Percentiles rank a stretch among this genome's conserved stretches.
These are phyloP conservation scores for Stephania yunnanensis DNA, from an alignment of 164 flowering plant genomes.

Conservation along the genomic window DNA sequence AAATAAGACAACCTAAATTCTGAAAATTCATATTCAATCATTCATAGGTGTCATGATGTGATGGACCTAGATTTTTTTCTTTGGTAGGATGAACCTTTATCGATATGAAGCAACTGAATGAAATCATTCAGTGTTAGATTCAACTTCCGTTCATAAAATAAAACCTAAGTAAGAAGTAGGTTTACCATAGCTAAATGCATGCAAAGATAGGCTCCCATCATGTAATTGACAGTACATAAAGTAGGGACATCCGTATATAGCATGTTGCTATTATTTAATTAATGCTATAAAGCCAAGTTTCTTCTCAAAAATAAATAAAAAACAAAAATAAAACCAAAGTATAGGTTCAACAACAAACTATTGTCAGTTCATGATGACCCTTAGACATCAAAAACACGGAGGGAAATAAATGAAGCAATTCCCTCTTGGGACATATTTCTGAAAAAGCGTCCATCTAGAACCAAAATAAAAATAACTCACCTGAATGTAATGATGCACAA, in stretches of 20 bases:
- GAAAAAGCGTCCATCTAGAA: not conserved
- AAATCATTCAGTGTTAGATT: not conserved
- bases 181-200: not conserved
- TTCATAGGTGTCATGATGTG: not conserved
- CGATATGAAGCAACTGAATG: not conserved
- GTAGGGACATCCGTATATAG: too few relatives aligned
- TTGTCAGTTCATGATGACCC: not conserved
- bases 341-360: not conserved
- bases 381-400: not conserved
- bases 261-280: too few relatives aligned
- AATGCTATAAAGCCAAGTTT: not conserved
- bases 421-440: not conserved
- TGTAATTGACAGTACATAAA: too few relatives aligned
- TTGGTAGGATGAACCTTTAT: too few relatives aligned
- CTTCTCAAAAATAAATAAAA: not conserved
- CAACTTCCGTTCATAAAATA: not conserved
- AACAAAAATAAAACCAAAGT: not conserved
- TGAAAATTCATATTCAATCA: not conserved
- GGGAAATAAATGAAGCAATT: not conserved
- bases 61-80: not conserved
- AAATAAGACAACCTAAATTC: not conserved
- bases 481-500: conserved; percentile 95
- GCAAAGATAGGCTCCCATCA: too few relatives aligned
- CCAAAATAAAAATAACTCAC: conserved; percentile 24
- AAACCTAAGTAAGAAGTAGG: not conserved